Base-by-base conservation (phyloP, 2,329 filamentous ascomycete species). In the Trichoderma sp. region DNA sequence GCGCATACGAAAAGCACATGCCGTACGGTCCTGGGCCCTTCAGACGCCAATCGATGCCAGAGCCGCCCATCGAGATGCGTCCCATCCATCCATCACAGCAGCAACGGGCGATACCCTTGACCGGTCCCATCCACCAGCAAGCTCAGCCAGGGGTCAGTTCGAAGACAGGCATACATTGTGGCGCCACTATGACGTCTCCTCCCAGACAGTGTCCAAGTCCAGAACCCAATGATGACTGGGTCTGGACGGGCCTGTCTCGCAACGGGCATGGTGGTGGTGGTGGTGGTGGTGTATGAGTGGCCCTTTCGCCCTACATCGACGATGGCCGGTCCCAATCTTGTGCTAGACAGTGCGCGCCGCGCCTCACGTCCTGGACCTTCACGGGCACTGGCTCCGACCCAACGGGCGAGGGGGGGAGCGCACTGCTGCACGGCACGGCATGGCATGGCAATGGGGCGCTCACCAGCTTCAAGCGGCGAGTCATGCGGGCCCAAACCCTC, bases 151-250 rank as follows among this genome's bases (percentile, higher is more conserved):
- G 56, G 44, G 44, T 9, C 28, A 12, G 30, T 28, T 10, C 34
- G n/a, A 3, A 9, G 21, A 45, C 43, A 30, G 10, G 19, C 57
- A n/a, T 60, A 21, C 39, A 26, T 24, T 54, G 59, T 62, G 59
- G 59, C 59, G 59, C 59, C 30, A 44, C 24, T 44, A 54, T 62
- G 50, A 62, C 59, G 48, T 39, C 26, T 19, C 50, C 24, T 9
- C n/a, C 12, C 5, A 62, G 50, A 52, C 50, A 52, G 14, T 7
- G 10, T n/a, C 17, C 17, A 10, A 34, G 58, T 45, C 59, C 39
- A 62, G 59, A 62, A 62, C 59, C 30, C 14, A 39, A 39, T 39
- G 34, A 10, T 5, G 9, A n/a, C 15, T 47, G 39, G 47, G 58
- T 52, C 48, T 44, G 7, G 58, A 61, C 41, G 9, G 48, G 26